Evolutionary conservation across 2,329 filamentous ascomycete genomes (phyloP).

Genomic region (Colletotrichum musae): DNA sequence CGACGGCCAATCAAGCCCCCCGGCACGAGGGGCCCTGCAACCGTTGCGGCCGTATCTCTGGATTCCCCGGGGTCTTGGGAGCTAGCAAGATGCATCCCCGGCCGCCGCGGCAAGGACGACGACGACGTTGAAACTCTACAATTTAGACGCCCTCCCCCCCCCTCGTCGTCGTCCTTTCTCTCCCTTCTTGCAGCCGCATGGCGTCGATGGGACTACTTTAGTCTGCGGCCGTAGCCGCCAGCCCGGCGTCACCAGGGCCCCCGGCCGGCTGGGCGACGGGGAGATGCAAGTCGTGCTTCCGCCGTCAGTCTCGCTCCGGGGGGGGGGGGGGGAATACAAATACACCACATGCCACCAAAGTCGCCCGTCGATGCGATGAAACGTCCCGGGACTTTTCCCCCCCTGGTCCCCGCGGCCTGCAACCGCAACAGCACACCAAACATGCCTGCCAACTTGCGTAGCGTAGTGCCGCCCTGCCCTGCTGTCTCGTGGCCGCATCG

Average conservation of each 20-base stretch:
- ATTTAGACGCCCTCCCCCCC: constrained; percentile 26
- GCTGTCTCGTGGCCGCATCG: constrained; percentile 29
- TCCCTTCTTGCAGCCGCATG: constrained; percentile 32
- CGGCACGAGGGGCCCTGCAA: constrained; percentile 27
- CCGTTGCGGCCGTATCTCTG: constrained; percentile 35
- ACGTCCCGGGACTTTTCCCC: constrained; percentile 25
- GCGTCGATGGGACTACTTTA: constrained; percentile 28
- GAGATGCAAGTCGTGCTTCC: constrained; percentile 35
- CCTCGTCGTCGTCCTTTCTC: neutral
- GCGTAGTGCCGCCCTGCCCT: constrained; percentile 23
- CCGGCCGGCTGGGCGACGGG: constrained; percentile 24
- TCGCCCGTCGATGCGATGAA: constrained; percentile 17
- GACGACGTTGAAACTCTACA: constrained; percentile 34
- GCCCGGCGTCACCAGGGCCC: constrained; percentile 7
- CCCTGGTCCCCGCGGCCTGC: constrained; percentile 28
- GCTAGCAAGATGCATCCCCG: constrained; percentile 32
- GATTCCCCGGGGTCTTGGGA: constrained; percentile 16
- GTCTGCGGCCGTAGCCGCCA: constrained; percentile 36
- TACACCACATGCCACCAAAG: constrained; percentile 30
- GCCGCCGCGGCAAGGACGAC: constrained; percentile 16
- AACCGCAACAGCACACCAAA: constrained; percentile 9
- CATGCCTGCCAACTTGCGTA: neutral
- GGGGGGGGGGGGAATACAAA: constrained; percentile 12
- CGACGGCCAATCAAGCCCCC: constrained; percentile 20
- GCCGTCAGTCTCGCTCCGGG: constrained; percentile 18